These are phyloP conservation scores for Capronia americana DNA, from an alignment of 2,329 filamentous ascomycete genomes.

Conservation along the genomic window DNA sequence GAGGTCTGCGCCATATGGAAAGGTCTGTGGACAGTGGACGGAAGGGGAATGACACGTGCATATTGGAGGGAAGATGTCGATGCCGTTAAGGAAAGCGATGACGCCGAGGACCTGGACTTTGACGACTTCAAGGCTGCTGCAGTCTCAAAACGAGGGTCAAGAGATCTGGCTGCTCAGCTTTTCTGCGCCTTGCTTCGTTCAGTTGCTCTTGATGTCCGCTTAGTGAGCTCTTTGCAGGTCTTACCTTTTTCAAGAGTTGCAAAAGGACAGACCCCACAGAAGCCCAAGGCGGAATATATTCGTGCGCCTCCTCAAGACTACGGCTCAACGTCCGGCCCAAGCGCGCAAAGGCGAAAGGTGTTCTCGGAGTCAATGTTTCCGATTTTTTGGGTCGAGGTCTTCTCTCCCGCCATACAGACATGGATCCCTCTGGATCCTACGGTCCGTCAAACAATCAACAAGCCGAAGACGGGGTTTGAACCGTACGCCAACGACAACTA, in stretches of 20 bases:
- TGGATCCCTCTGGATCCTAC: slow-evolving; percentile 90
- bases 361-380: slow-evolving; percentile 74
- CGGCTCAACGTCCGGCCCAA: slow-evolving; percentile 17
- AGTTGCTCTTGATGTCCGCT: slow-evolving; percentile 78
- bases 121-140: slow-evolving; percentile 77
- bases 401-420: slow-evolving; percentile 84
- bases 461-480: slow-evolving; percentile 73
- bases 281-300: slow-evolving; percentile 48
- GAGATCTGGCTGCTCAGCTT: slow-evolving; percentile 87
- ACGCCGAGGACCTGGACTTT: slow-evolving; percentile 73
- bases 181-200: slow-evolving; percentile 86
- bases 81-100: slow-evolving; percentile 66
- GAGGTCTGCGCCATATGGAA: slow-evolving; percentile 48
- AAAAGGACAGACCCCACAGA: slow-evolving; percentile 52
- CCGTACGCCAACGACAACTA: slow-evolving; percentile 78
- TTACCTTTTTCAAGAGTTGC: slow-evolving; percentile 68
- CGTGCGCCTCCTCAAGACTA: slow-evolving; percentile 39
- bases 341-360: slow-evolving; percentile 25
- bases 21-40: slow-evolving; percentile 69
- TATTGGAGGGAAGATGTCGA: slow-evolving; percentile 76
- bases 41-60: slow-evolving; percentile 71
- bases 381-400: slow-evolving; percentile 92
- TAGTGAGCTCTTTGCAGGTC: slow-evolving; percentile 89
- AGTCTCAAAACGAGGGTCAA: slow-evolving; percentile 73
- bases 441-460: slow-evolving; percentile 79